These are phyloP conservation scores for Cenchrus americanus DNA, from an alignment of 176 grass and related monocot genomes.

Conservation along the genomic window DNA sequence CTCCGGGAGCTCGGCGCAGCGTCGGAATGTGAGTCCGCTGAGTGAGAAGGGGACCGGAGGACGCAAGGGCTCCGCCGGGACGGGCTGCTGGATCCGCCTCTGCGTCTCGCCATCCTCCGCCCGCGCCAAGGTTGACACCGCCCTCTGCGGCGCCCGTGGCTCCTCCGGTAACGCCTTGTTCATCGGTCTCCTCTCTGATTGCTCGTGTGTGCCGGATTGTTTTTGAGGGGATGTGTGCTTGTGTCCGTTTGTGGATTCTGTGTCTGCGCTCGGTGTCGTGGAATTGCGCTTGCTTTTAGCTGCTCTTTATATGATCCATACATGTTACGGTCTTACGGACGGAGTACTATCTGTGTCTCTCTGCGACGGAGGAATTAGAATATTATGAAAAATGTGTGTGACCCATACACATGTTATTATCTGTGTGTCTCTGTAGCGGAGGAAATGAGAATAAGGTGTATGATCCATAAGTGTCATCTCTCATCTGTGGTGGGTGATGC, in stretches of 20 bases:
- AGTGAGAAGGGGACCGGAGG: conserved; percentile 13
- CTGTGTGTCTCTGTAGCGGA: neutral
- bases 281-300: neutral
- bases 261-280: neutral
- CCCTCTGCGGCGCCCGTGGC: conserved; percentile 48
- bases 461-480: neutral
- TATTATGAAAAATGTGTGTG: neutral
- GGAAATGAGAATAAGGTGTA: neutral
- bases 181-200: neutral
- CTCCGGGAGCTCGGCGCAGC: conserved; percentile 28
- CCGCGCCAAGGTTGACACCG: conserved; percentile 58
- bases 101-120: conserved; percentile 24
- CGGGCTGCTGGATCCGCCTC: conserved; percentile 63
- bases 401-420: neutral
- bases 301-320: neutral
- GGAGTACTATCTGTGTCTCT: neutral
- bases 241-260: neutral
- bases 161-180: conserved; percentile 35
- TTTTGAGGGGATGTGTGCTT: neutral
- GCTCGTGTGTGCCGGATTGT: neutral
- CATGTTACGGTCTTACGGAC: neutral
- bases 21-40: conserved; percentile 40
- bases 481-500: neutral
- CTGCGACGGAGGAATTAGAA: neutral
- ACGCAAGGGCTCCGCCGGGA: neutral